Evolutionary conservation across 257 asterid genomes (phyloP).

Genomic region (Jasminum sambac): DNA sequence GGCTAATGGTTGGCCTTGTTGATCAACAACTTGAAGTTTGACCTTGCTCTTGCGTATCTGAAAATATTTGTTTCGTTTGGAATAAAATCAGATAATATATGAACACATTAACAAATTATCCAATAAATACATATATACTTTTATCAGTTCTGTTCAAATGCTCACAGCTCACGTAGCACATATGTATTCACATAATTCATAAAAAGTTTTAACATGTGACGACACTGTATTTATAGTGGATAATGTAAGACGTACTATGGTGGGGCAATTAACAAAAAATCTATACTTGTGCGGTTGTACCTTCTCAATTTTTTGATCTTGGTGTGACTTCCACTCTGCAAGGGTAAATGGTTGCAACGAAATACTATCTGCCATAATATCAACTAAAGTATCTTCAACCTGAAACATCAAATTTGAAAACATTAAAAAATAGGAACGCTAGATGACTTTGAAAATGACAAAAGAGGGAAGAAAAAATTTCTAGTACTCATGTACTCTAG

Average conservation of each 20-base stretch:
- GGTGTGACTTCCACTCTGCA: slow-evolving; percentile 63
- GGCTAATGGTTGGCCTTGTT: slow-evolving; percentile 39
- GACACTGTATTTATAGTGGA: no score
- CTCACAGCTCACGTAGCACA: no score
- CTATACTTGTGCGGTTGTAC: slow-evolving; percentile 33
- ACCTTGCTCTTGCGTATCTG: slow-evolving; percentile 62
- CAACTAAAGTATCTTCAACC: slow-evolving; percentile 42
- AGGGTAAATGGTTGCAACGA: slow-evolving; percentile 61
- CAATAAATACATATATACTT: neutral
- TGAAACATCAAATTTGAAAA: slow-evolving; percentile 4
- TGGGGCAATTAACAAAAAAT: no score
- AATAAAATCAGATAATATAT: neutral
- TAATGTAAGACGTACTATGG: no score
- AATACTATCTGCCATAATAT: slow-evolving; percentile 57
- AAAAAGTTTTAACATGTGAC: no score
- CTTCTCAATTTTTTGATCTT: slow-evolving; percentile 40
- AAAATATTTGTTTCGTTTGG: neutral
- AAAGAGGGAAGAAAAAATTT: no score
- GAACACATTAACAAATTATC: neutral
- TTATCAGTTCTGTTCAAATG: no score
- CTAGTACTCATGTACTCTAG: no score
- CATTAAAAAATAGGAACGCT: neutral
- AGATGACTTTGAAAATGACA: neutral
- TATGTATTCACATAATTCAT: no score
- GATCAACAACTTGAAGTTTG: slow-evolving; percentile 53